A percentile compares a stretch with the other conserved stretches of the same genome.
phyloP scores from a whole-genome alignment of 1,284 basidiomycete species.

The Leccinum pallidistipes region DNA sequence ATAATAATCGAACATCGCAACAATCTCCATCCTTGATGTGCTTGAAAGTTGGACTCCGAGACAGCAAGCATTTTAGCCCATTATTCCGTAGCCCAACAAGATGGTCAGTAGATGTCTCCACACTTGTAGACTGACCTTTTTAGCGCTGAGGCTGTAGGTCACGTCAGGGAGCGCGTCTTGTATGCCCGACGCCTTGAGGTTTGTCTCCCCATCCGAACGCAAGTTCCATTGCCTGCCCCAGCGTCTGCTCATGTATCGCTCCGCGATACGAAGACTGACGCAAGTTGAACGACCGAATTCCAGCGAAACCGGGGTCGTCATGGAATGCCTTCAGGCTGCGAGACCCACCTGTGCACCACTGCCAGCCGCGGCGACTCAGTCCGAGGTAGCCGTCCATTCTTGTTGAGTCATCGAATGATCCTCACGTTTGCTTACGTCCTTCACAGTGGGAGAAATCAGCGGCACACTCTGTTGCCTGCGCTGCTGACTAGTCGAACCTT shows the following conservation, averaged over 20 bases:
- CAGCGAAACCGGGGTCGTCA: not conserved
- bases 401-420: not conserved
- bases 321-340: not conserved
- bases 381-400: not conserved
- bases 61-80: not conserved
- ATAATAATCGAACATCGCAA: slow-evolving; percentile 10
- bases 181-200: not conserved
- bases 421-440: not conserved
- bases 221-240: not conserved
- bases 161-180: not conserved
- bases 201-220: not conserved
- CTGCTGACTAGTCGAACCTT: not conserved
- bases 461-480: not conserved
- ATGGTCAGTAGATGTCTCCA: not conserved
- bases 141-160: not conserved
- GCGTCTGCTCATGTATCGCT: not conserved
- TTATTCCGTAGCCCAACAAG: slow-evolving; percentile 1
- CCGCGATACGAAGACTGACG: not conserved
- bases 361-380: not conserved
- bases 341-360: not conserved
- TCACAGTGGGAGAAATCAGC: not conserved
- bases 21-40: not conserved
- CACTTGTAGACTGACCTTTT: not conserved
- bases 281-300: not conserved
- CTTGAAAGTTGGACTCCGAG: not conserved